Evolutionary conservation across 345 rosid species (phyloP).

Genomic region (Rhodamnia argentea): DNA sequence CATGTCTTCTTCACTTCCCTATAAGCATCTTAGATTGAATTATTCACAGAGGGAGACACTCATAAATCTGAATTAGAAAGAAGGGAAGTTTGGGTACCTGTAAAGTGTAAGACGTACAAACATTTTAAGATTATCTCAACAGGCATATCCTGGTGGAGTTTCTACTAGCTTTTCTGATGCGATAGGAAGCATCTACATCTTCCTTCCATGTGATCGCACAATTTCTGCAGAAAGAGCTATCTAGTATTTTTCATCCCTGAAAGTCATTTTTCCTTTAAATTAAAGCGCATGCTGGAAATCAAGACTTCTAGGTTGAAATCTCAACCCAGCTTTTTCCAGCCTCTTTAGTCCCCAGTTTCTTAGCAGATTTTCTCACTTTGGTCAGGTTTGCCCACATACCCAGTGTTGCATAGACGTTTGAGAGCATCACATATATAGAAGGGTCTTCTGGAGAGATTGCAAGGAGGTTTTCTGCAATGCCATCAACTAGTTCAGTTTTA

Average conservation of each 20-base stretch:
- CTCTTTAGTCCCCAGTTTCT: slow-evolving; percentile 36
- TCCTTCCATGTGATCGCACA: neutral
- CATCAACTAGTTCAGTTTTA: slow-evolving; percentile 26
- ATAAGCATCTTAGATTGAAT: neutral
- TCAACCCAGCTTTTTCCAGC: slow-evolving; percentile 62
- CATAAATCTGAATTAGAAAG: neutral
- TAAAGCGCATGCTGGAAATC: neutral
- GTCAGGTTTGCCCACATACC: slow-evolving; percentile 58
- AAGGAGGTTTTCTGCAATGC: slow-evolving; percentile 32
- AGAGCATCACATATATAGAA: slow-evolving; percentile 48
- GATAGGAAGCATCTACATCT: neutral
- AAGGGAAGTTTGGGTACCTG: neutral
- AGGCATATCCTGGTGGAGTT: neutral
- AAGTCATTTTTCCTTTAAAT: neutral
- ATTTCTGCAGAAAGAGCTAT: neutral
- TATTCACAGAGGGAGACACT: neutral
- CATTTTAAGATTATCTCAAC: neutral
- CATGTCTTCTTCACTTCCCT: neutral
- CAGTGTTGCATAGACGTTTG: slow-evolving; percentile 53
- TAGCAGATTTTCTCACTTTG: slow-evolving; percentile 44
- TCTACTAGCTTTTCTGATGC: neutral
- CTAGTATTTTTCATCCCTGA: neutral
- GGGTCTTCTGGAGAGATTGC: slow-evolving; percentile 32
- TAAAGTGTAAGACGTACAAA: neutral
- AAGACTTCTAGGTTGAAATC: slow-evolving; percentile 10